Conservation (phyloP, 2,329 filamentous ascomycete species). For the Alternaria metachromatica region DNA sequence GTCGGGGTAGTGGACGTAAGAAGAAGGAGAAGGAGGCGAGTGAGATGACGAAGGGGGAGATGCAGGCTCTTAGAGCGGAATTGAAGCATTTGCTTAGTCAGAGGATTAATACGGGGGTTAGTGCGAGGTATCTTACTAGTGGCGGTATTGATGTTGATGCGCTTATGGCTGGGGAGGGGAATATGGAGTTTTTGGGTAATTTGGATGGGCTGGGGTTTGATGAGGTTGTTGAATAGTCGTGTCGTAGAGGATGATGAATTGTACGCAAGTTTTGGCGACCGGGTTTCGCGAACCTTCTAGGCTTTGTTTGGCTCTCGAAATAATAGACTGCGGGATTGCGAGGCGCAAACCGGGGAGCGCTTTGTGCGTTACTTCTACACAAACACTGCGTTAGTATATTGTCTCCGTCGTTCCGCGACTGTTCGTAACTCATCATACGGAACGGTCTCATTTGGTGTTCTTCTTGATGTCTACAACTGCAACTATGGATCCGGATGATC, state of each 20-base stretch:
- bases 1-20: slow-evolving; percentile 73
- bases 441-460: not conserved
- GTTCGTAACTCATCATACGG: not conserved
- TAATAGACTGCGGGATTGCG: not conserved
- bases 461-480: not conserved
- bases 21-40: slow-evolving; percentile 76
- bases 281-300: not conserved
- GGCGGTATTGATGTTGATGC: slow-evolving; percentile 82
- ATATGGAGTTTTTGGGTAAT: slow-evolving; percentile 70
- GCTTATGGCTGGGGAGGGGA: slow-evolving; percentile 65
- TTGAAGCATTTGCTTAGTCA: slow-evolving; percentile 72
- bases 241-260: not conserved
- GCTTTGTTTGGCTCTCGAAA: not conserved
- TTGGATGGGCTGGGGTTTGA: slow-evolving; percentile 56
- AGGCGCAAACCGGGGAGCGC: not conserved
- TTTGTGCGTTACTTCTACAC: not conserved
- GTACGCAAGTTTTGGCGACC: not conserved
- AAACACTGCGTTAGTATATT: not conserved
- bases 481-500: not conserved
- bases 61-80: slow-evolving; percentile 73
- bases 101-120: slow-evolving; percentile 86
- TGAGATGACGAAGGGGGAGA: slow-evolving; percentile 73
- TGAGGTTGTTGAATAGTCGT: slow-evolving; percentile 11
- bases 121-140: slow-evolving; percentile 83
- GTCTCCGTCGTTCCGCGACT: not conserved